Base-by-base conservation (phyloP, 352 stramenopile species). In the Phytophthora agathidicida region DNA sequence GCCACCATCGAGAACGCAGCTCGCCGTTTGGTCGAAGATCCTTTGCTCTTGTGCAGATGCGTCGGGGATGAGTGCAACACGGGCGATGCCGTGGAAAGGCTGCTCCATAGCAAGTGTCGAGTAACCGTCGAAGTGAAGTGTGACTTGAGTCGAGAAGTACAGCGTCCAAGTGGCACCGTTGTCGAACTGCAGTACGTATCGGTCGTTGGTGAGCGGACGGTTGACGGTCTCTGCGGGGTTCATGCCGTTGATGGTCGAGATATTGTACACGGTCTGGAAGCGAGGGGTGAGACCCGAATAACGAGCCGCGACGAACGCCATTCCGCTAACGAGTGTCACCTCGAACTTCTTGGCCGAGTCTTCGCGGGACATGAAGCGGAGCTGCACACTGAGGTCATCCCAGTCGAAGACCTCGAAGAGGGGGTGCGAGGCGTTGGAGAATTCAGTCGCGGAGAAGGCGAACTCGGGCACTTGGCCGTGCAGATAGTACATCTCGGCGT, bases 241-340 rank as follows among this genome's bases (percentile, higher is more conserved):
- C 5, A 73, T 30, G 26, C 68, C 73, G 31, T 91, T 91, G 61
- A 91, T 75, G 9, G 56, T 60, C 20, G 63, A 47, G n/a, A 91
- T 81, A 13, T 68, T 69, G 47, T 80, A 69, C 7, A 71, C 38
- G 4, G 71, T 71, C 46, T 53, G 46, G 38, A 92, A 74, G 22
- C 50, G 56, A 14, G 80, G 83, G 19, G 69, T 80, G 4, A 90
- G 56, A 10, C 35, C 50, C 14, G 58, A 43, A 60, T 86, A 90
- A 48, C 60, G 80, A 43, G 69, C 72, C 2, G 77, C 82, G n/a
- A 77, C 57, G 31, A 78, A 88, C 3, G 77, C 82, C 82, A 91
- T 91, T 37, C 79, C 82, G 39, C 73, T 86, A 13, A 81, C 73
- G 14, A 91, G 61, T 3, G 61, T 77, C 14, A 70, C 58, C 45